Base-by-base conservation (phyloP, 306 rosid species). In the Pyrus betulifolia region DNA sequence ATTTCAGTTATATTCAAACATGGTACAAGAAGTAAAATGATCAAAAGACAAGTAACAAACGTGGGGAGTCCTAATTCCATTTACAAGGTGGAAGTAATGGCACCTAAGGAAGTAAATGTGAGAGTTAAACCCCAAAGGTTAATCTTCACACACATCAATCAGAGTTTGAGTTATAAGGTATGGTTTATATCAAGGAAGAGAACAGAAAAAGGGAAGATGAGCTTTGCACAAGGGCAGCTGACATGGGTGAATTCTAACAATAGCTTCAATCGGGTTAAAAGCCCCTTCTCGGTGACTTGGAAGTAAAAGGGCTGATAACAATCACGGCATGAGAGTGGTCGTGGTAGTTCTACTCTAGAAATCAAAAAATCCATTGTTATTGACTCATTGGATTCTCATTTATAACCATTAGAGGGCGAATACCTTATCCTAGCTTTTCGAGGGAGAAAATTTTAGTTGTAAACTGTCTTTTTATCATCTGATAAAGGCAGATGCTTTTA, bases 201-300 rank as follows among this genome's bases (percentile, higher is more conserved):
- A 18, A 54, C 18, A 22, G 84, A 69, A 77, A 69, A 13, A 64
- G 74, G 60, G 77, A 54, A 3, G 0, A 52, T 55, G 82, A 68
- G 54, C 59, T 88, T 68, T 67, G 82, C 87, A 67, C 86, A 92
- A 74, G 98, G 97, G 74, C 84, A 87, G 84, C 85, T 94, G 87
- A 81, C 90, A 46, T 94, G 98, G 98, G 27, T 86, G 7, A 78
- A 86, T 68, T 81, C 88, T 23, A 74, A 83, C 33, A 88, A 84
- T 57, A 73, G 83, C 78, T 79, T 79, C 22, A 72, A 81, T 79
- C 88, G 78, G 77, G 98, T 91, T 54, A 94, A 89, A 86, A 94
- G 98, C 80, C 96, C 97, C 31, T 89, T 94, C 72, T 82, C 90
- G 69, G 94, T 91, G 78, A 87, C 91, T 71, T 94, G 97, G 97